Conservation (phyloP, 2,329 filamentous ascomycete species). For the Chrysoporthe deuterocubensis region DNA sequence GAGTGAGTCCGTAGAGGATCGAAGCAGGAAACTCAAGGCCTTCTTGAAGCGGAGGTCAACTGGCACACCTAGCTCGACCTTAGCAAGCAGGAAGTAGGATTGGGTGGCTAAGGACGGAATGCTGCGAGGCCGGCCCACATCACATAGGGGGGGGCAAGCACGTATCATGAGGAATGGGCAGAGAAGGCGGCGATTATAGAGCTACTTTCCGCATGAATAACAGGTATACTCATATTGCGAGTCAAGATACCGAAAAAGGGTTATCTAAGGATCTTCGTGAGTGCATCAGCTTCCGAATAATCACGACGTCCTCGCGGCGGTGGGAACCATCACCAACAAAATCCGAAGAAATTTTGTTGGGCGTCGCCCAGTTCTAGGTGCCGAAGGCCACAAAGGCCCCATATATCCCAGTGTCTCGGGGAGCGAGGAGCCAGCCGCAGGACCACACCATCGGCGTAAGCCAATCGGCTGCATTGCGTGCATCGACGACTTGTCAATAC, state of each 20-base stretch:
- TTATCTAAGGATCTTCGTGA: not conserved
- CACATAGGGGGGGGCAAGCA: not conserved
- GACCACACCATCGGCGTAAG: not conserved
- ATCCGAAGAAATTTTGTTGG: constrained; percentile 13
- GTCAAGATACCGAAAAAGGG: not conserved
- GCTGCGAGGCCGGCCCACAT: not conserved
- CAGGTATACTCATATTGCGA: not conserved
- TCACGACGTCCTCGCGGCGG: not conserved
- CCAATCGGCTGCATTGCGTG: not conserved
- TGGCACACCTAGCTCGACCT: constrained; percentile 8
- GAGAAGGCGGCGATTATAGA: not conserved
- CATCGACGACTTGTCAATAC: not conserved
- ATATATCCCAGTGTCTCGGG: constrained; percentile 9
- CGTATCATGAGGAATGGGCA: not conserved
- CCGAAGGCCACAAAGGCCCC: constrained; percentile 8
- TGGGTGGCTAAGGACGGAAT: not conserved
- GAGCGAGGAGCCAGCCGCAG: constrained; percentile 1
- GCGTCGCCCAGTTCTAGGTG: constrained; percentile 18
- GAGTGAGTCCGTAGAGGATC: constrained; percentile 17
- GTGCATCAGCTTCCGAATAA: not conserved
- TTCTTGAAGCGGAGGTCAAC: constrained; percentile 4
- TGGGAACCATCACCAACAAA: constrained; percentile 1
- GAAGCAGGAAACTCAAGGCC: constrained; percentile 19
- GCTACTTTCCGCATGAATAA: not conserved
- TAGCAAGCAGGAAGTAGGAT: constrained; percentile 11